Evolutionary conservation across 2,329 filamentous ascomycete genomes (phyloP).

Genomic region (Penicillium decumbens): DNA sequence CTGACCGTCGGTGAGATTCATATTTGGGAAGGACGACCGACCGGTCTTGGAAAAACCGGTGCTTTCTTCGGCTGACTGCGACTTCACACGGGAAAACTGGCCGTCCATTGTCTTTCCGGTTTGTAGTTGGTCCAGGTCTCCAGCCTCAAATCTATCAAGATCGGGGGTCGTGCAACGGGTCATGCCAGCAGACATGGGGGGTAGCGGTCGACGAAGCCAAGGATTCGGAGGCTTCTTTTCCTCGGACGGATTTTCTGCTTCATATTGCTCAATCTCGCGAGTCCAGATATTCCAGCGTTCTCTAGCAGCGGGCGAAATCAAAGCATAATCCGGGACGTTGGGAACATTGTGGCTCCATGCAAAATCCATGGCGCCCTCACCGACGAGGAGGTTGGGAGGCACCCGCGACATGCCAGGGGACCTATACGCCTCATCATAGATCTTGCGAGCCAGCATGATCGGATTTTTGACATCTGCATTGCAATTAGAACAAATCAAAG

Average conservation of each 20-base stretch:
- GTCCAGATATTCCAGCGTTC: constrained; percentile 78
- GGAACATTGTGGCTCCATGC: constrained; percentile 72
- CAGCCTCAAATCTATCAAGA: background rate
- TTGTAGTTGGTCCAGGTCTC: background rate
- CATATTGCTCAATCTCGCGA: constrained; percentile 36
- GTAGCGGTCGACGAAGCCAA: constrained; percentile 23
- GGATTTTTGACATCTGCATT: constrained; percentile 69
- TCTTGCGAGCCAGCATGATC: constrained; percentile 75
- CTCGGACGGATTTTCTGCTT: constrained; percentile 51
- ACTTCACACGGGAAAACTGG: background rate
- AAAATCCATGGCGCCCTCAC: constrained; percentile 80
- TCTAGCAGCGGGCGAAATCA: constrained; percentile 74
- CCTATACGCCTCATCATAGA: constrained; percentile 71
- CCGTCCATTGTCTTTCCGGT: background rate
- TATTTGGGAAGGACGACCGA: background rate
- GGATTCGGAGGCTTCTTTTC: constrained; percentile 39
- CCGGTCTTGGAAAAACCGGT: background rate
- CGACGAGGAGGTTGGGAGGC: constrained; percentile 86
- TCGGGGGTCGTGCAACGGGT: background rate
- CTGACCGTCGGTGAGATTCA: background rate
- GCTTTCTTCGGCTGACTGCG: background rate
- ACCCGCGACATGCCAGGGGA: constrained; percentile 81
- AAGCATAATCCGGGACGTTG: constrained; percentile 65
- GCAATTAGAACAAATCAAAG: constrained; percentile 7
- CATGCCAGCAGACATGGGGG: constrained; percentile 18